A percentile compares a stretch with the other conserved stretches of the same genome.
phyloP scores from a whole-genome alignment of 2,329 filamentous ascomycete species.

The Scytalidium lignicola region DNA sequence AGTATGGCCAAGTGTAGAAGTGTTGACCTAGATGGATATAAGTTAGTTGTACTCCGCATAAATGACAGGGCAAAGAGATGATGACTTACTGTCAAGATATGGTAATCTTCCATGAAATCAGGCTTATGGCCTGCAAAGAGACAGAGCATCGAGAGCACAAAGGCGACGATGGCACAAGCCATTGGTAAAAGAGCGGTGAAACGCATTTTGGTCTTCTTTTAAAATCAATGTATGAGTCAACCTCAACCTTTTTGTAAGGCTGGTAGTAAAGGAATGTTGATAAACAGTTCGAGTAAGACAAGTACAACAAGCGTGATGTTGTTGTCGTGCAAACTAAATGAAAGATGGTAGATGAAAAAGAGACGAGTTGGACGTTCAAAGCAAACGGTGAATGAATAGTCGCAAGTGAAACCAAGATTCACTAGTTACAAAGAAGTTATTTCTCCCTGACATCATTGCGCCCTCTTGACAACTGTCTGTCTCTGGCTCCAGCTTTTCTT shows the following conservation, averaged over 20 bases:
- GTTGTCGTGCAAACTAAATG: too few species aligned
- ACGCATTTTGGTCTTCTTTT: conserved; percentile 33
- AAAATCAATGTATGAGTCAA: background rate
- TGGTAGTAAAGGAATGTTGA: background rate
- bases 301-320: too few species aligned
- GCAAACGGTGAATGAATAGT: too few species aligned
- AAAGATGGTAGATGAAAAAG: too few species aligned
- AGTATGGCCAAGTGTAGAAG: conserved; percentile 44
- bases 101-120: conserved; percentile 50
- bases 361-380: too few species aligned
- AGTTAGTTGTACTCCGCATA: conserved; percentile 1
- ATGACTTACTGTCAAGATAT: conserved; percentile 47
- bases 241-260: background rate
- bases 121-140: conserved; percentile 55
- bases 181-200: conserved; percentile 43
- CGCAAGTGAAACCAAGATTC: too few species aligned
- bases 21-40: conserved; percentile 42
- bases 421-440: too few species aligned
- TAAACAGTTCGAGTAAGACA: too few species aligned
- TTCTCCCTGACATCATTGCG: too few species aligned
- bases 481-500: too few species aligned
- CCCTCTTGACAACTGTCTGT: too few species aligned
- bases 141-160: conserved; percentile 54
- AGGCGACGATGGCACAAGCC: conserved; percentile 44
- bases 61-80: background rate